phyloP scores from a whole-genome alignment of 208 protist species.

The Crithidia fasciculata region DNA sequence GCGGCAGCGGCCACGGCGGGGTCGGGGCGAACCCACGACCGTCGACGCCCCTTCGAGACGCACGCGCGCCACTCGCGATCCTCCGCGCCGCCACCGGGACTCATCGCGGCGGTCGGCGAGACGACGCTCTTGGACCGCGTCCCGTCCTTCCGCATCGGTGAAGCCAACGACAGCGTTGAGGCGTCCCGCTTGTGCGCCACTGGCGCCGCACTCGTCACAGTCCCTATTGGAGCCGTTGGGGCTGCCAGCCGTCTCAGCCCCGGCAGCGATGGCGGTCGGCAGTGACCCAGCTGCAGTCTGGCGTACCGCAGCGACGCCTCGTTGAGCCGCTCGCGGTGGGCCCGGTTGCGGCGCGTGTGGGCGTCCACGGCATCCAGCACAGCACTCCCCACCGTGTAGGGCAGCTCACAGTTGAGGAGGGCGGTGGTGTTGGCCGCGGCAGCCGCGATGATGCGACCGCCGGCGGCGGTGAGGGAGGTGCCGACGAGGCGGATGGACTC shows the following conservation, averaged over 20 bases:
- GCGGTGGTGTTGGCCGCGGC: constrained; percentile 38
- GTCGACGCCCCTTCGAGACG: constrained; percentile 18
- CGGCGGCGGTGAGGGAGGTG: constrained; percentile 37
- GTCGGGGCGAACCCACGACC: neutral
- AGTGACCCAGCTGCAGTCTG: constrained; percentile 1
- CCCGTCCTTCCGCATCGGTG: neutral
- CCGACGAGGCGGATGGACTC: constrained; percentile 51
- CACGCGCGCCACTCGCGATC: constrained; percentile 26
- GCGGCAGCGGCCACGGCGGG: neutral
- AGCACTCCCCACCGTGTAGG: constrained; percentile 77
- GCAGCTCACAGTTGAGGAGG: constrained; percentile 60
- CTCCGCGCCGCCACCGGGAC: neutral
- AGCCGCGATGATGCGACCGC: constrained; percentile 52
- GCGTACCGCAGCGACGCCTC: constrained; percentile 13
- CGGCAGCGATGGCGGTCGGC: constrained; percentile 1
- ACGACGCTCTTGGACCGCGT: neutral
- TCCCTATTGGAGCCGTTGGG: neutral
- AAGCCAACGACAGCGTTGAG: neutral
- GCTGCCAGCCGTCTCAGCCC: neutral
- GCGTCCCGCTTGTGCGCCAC: neutral
- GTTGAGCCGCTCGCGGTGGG: constrained; percentile 13
- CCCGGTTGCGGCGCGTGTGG: constrained; percentile 34
- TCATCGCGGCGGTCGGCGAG: neutral
- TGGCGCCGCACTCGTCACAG: no score
- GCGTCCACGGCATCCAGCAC: constrained; percentile 35